A percentile compares a stretch with the other conserved stretches of the same genome.
phyloP scores from a whole-genome alignment of 208 protist genomes.

The Crithidia mellificae region DNA sequence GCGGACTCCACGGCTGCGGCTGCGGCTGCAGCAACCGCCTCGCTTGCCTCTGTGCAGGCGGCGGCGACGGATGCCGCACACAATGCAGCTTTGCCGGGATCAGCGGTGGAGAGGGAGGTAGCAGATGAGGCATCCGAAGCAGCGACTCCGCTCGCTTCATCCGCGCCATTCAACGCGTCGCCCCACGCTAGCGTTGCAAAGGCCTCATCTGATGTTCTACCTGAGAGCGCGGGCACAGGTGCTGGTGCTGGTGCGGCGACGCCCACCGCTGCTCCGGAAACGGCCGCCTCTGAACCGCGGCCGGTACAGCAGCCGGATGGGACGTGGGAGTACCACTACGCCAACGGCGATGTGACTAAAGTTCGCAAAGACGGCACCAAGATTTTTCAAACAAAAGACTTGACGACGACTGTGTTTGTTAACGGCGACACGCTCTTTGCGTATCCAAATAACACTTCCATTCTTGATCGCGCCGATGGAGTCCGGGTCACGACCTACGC shows the following conservation, averaged over 20 bases:
- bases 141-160: no score
- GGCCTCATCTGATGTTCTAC: no score
- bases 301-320: slow-evolving; percentile 64
- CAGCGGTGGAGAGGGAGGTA: no score
- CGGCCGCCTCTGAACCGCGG: slow-evolving; percentile 32
- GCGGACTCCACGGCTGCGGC: no score
- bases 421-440: slow-evolving; percentile 77
- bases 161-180: no score
- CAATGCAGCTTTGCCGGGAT: no score
- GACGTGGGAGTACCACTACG: slow-evolving; percentile 80
- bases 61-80: no score
- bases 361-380: slow-evolving; percentile 60
- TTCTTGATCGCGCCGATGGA: slow-evolving; percentile 78
- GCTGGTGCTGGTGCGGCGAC: background rate
- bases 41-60: background rate
- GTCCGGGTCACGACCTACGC: slow-evolving; percentile 74
- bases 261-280: background rate
- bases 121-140: no score
- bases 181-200: no score
- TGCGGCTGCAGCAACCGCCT: background rate
- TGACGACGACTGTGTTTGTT: slow-evolving; percentile 69
- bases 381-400: slow-evolving; percentile 52
- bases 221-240: no score
- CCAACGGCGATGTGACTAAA: slow-evolving; percentile 65
- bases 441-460: slow-evolving; percentile 73